These are phyloP conservation scores for Pseudodiploospora longispora DNA, from an alignment of 2,329 filamentous ascomycete species.

Conservation along the genomic window DNA sequence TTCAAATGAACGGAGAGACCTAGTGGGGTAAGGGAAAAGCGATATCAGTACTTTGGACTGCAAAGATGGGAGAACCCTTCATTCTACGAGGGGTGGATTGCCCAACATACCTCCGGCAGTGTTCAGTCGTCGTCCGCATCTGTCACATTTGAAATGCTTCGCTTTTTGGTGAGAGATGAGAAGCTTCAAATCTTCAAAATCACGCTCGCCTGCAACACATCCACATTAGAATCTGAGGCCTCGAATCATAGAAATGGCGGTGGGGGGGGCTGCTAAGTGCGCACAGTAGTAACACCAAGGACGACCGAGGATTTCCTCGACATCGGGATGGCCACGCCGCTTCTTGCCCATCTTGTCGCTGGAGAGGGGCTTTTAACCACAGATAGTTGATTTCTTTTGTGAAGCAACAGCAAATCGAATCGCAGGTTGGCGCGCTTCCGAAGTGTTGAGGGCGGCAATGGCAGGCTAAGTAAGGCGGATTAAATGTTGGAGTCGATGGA, in stretches of 20 bases:
- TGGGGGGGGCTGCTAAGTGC: conserved; percentile 9
- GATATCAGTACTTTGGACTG: neutral
- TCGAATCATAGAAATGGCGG: neutral
- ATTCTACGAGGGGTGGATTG: neutral
- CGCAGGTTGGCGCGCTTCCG: no score
- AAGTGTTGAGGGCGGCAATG: no score
- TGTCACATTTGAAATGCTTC: conserved; percentile 98
- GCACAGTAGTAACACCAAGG: conserved; percentile 98
- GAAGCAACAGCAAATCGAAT: no score
- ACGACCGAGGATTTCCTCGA: conserved; percentile 79
- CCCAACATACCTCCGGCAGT: conserved; percentile 74
- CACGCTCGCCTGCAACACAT: conserved; percentile 60
- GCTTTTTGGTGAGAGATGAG: conserved; percentile 96
- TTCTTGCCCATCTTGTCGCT: conserved; percentile 67
- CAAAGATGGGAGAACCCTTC: neutral
- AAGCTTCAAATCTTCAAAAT: conserved; percentile 95
- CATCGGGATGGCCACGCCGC: conserved; percentile 75
- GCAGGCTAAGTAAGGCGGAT: no score
- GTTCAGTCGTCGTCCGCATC: conserved; percentile 80
- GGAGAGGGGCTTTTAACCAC: neutral
- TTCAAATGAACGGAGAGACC: conserved; percentile 95
- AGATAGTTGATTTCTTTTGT: no score
- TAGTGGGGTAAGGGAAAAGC: conserved; percentile 25
- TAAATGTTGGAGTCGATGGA: no score
- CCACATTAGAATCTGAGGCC: conserved; percentile 3